Evolutionary conservation across 2,329 filamentous ascomycete genomes (phyloP), one percentile per base, ranked within the genome.

Genomic region (Ophiostoma australiae): DNA sequence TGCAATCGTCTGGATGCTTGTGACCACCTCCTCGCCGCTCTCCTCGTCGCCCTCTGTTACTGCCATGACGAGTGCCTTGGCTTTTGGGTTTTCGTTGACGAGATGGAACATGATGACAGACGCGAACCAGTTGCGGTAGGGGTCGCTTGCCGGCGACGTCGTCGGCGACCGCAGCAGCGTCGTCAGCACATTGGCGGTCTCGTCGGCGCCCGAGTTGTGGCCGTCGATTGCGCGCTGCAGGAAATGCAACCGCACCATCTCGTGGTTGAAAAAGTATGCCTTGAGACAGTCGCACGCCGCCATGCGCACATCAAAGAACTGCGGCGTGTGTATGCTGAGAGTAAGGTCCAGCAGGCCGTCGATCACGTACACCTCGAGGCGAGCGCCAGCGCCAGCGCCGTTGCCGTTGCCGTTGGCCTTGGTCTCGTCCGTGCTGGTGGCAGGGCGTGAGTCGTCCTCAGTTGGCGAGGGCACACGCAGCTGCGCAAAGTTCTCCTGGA

Each of bases 21-120:
- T 97, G 15, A 99, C 90, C 15, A 97, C 93, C 79, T 99, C 95
- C 81, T 99, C 95, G 4, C 94, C 95, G 75, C 86, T 92, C 44
- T 90, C 89, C 31, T 92, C 91, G 78, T 98, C 92, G 13, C 95
- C 95, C 80, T 98, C 94, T 0, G 89, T 92, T 27, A 99, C 89
- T 31, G 86, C 85, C 85, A 96, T 92, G 23, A 94, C 89, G 68
- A 91, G 84, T 6, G 85, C 84, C 78, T 98, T 98, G 1, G 92
- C 92, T 74, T 91, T 87, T 3, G 87, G 82, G 75, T 95, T 91
- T 72, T 97, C 92, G 73, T 90, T 91, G 23, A 98, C 80, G 13
- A 99, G 83, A 76, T 98, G 94, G 75, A 97, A 91, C 73, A 95
- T 86, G 70, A 98, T 87, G 35, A 94, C 89, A 65, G 92, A 89